phyloP scores from a whole-genome alignment of 176 grass and related monocot species.

The Oryza australiensis region DNA sequence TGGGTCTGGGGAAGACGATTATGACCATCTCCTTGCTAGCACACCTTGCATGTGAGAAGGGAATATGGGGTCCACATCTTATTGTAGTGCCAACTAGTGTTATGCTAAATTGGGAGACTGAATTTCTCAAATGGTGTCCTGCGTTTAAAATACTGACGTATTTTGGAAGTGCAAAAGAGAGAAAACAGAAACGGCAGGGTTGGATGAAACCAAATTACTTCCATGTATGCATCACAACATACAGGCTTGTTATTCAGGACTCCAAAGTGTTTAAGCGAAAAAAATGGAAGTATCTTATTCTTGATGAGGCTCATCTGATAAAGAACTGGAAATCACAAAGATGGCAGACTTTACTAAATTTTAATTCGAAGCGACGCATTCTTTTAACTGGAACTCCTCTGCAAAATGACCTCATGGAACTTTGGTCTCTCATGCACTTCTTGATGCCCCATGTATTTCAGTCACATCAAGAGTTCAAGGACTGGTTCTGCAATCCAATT shows the following conservation, averaged over 20 bases:
- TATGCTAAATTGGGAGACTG: conserved; percentile 99
- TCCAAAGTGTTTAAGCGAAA: conserved; percentile 96
- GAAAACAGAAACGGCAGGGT: conserved; percentile 95
- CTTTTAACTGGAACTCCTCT: conserved; percentile 93
- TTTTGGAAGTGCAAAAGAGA: conserved; percentile 97
- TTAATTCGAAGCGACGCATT: conserved; percentile 96
- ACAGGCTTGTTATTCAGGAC: conserved; percentile 97
- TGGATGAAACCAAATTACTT: conserved; percentile 98
- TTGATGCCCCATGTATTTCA: conserved; percentile 99
- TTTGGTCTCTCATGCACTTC: conserved; percentile 99
- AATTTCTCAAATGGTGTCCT: conserved; percentile 99
- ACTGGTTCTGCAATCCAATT: conserved; percentile 99
- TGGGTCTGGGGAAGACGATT: conserved; percentile 98
- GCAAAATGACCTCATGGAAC: conserved; percentile 99
- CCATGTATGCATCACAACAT: conserved; percentile 98
- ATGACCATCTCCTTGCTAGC: conserved; percentile 98
- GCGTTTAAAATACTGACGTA: conserved; percentile 99
- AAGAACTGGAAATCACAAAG: conserved; percentile 99
- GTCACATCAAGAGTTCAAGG: conserved; percentile 99
- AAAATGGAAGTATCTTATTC: conserved; percentile 99
- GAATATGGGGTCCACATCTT: conserved; percentile 99
- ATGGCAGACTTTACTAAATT: conserved; percentile 97
- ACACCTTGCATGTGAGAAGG: conserved; percentile 97
- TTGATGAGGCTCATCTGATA: conserved; percentile 98
- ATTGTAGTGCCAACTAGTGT: conserved; percentile 98